phyloP scores from a whole-genome alignment of 129 eudicot species.

The Arctium minus region DNA sequence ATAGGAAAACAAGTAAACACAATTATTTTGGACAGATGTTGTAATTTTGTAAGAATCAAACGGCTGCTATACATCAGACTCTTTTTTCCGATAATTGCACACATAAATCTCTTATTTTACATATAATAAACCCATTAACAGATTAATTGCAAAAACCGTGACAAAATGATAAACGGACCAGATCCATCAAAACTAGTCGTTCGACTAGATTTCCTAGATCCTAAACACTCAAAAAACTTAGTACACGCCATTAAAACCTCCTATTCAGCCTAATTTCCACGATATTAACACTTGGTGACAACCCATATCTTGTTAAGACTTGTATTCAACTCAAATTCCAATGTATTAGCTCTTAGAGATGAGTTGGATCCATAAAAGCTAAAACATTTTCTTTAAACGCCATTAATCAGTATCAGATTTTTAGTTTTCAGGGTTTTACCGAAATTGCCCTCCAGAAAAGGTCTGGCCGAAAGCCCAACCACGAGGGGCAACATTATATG shows the following conservation, averaged over 20 bases:
- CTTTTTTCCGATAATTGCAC: neutral
- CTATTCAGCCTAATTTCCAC: neutral
- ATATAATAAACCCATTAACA: neutral
- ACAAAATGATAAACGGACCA: neutral
- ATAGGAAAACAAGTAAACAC: neutral
- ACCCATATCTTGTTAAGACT: neutral
- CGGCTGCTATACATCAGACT: neutral
- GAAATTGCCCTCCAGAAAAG: slow-evolving; percentile 41
- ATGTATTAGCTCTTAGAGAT: neutral
- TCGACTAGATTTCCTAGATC: neutral
- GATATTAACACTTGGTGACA: neutral
- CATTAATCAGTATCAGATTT: neutral
- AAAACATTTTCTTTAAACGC: neutral
- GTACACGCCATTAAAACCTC: neutral
- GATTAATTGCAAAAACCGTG: neutral
- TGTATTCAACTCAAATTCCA: neutral
- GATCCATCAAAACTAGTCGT: neutral
- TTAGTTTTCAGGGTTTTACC: neutral
- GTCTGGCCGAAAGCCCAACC: slow-evolving; percentile 57
- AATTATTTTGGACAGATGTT: neutral
- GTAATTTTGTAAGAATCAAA: neutral
- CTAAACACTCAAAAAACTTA: neutral
- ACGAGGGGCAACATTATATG: slow-evolving; percentile 45
- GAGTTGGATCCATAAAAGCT: neutral
- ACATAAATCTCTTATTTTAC: neutral